phyloP scores from a whole-genome alignment of 1,284 basidiomycete genomes.

The Afroboletus lepidellus region DNA sequence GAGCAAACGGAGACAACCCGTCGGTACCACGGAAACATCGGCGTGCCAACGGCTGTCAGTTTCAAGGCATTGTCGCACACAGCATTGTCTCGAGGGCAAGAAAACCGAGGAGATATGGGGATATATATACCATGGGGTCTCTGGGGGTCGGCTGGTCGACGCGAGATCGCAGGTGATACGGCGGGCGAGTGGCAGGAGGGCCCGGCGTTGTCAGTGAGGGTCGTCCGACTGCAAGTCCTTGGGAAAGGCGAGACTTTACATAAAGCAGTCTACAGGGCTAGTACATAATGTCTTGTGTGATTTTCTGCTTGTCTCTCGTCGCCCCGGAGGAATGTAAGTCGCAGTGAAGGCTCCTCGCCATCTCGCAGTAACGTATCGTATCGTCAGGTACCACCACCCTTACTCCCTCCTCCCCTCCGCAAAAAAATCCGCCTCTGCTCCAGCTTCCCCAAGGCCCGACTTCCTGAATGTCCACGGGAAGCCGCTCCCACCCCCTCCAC shows the following conservation, averaged over 20 bases:
- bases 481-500: constrained; percentile 29
- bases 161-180: not conserved
- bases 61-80: constrained; percentile 12
- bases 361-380: not conserved
- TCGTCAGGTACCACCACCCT: constrained; percentile 25
- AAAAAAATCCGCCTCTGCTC: constrained; percentile 30
- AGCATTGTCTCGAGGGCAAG: constrained; percentile 7
- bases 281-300: constrained; percentile 23
- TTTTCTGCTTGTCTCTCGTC: constrained; percentile 7
- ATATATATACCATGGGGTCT: not conserved
- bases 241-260: constrained; percentile 30
- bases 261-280: constrained; percentile 15
- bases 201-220: constrained; percentile 1
- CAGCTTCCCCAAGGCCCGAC: constrained; percentile 23
- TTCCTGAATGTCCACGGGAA: constrained; percentile 25
- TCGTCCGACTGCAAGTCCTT: constrained; percentile 13
- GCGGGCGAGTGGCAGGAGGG: not conserved
- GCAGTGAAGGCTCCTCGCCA: not conserved
- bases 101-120: constrained; percentile 17
- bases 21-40: constrained; percentile 5
- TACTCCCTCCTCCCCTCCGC: constrained; percentile 22
- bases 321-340: constrained; percentile 28
- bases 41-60: constrained; percentile 11
- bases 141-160: not conserved
- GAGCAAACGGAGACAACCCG: too few species aligned